Base-by-base conservation (phyloP, 306 rosid species). In the Quercus engelmannii region DNA sequence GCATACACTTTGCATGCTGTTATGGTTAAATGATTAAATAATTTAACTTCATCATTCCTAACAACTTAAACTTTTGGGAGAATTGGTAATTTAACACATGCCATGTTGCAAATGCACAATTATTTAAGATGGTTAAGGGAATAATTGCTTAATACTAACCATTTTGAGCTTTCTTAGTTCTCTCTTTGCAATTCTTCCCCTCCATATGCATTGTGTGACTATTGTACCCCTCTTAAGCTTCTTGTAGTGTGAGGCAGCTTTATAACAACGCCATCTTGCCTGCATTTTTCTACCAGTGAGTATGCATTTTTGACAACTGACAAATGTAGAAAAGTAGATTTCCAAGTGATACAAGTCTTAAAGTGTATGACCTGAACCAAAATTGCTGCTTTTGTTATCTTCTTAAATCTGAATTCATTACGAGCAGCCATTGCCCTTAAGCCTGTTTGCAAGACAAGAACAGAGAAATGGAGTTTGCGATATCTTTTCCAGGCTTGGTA, bases 131-230 rank as follows among this genome's bases (percentile, higher is more conserved):
- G 41, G 38, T n/a, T 12, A 23, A 14, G n/a, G 57, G 69, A 26
- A 28, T 30, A 64, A 75, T 59, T n/a, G n/a, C 55, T 77, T 14
- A 38, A 2, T 74, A 65, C 88, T 77, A 65, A 85, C 99, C 99
- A 93, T 90, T 89, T 93, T 96, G 85, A 93, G 93, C 84, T 90
- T 96, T 86, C 98, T 93, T 76, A 93, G 98, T 77, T 93, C 99
- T 84, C 56, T 86, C 82, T 87, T 91, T 28, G 88, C 97, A 59
- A 82, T n/a, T 71, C 78, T 81, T 46, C 97, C 97, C 78, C 99
- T 89, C 98, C 94, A 89, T 86, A 87, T 84, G 90, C 96, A 88
- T 84, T 96, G 99, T 73, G 96, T 70, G 10, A 78, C 64, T 76
- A 96, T 38, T 69, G 98, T n/a, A 76, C 96, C 98, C 90, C 69